A percentile compares a stretch with the other conserved stretches of the same genome.
These are phyloP conservation scores for Kluyveromyces marxianus DNA, from an alignment of 1,139 yeast species.

Conservation along the genomic window DNA sequence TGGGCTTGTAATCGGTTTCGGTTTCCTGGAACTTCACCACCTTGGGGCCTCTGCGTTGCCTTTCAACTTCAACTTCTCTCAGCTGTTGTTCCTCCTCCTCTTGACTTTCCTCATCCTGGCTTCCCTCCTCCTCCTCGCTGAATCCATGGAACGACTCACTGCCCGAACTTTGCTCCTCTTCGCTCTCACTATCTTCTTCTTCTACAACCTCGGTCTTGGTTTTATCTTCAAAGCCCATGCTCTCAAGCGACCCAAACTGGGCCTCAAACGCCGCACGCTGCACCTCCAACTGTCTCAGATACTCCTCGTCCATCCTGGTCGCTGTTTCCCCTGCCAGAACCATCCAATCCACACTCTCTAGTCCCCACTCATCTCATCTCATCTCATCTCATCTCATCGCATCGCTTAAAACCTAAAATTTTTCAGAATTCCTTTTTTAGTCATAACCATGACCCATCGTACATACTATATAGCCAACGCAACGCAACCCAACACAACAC, in stretches of 20 bases:
- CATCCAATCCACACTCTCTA: constrained; percentile 1
- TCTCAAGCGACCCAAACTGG: constrained; percentile 59
- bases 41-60: constrained; percentile 29
- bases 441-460: too few species aligned
- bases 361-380: neutral
- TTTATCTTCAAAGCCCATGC: constrained; percentile 53
- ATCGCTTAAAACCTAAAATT: neutral
- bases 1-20: constrained; percentile 26
- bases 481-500: neutral
- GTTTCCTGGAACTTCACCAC: constrained; percentile 38
- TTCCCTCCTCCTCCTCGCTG: neutral
- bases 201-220: constrained; percentile 27
- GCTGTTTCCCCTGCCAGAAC: constrained; percentile 3
- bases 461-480: neutral
- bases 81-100: constrained; percentile 12
- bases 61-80: constrained; percentile 4
- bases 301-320: constrained; percentile 31
- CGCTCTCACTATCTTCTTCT: neutral
- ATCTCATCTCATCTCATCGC: constrained; percentile 4
- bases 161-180: constrained; percentile 1
- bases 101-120: constrained; percentile 8
- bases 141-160: constrained; percentile 4
- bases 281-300: constrained; percentile 42
- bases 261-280: constrained; percentile 60
- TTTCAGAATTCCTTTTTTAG: constrained; percentile 1